Evolutionary conservation across 202 grass and related monocot species (phyloP).

Genomic region (Panicum hallii): DNA sequence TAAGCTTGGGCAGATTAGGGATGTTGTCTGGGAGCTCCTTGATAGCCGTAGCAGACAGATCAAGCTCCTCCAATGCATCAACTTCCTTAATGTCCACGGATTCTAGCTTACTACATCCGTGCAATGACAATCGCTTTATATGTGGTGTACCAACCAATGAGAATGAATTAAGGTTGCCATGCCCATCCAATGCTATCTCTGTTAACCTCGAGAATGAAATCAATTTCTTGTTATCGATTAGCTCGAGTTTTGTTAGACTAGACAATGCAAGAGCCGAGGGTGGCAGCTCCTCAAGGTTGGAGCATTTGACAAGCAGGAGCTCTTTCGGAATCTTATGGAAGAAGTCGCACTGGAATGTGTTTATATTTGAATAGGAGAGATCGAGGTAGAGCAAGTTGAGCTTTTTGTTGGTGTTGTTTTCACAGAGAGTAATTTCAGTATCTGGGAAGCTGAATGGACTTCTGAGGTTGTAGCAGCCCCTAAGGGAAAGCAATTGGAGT

Average conservation of each 20-base stretch:
- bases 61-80: slow-evolving; percentile 26
- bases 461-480: slow-evolving; percentile 1
- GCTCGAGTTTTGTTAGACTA: background rate
- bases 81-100: background rate
- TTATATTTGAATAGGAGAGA: slow-evolving; percentile 28
- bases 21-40: background rate
- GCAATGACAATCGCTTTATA: background rate
- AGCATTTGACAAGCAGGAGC: background rate
- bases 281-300: slow-evolving; percentile 27
- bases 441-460: background rate
- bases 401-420: background rate
- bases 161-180: slow-evolving; percentile 5
- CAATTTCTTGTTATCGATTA: background rate
- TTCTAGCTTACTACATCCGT: background rate
- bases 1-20: slow-evolving; percentile 12
- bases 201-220: too few species aligned
- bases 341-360: background rate
- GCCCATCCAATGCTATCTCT: background rate
- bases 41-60: slow-evolving; percentile 20
- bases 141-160: background rate
- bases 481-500: slow-evolving; percentile 24
- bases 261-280: background rate
- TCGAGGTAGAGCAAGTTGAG: background rate
- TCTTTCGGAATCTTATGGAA: slow-evolving; percentile 20
- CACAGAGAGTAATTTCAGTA: background rate